Conservation (phyloP, 106 monocot species). For the Acanthochlamys bracteata region DNA sequence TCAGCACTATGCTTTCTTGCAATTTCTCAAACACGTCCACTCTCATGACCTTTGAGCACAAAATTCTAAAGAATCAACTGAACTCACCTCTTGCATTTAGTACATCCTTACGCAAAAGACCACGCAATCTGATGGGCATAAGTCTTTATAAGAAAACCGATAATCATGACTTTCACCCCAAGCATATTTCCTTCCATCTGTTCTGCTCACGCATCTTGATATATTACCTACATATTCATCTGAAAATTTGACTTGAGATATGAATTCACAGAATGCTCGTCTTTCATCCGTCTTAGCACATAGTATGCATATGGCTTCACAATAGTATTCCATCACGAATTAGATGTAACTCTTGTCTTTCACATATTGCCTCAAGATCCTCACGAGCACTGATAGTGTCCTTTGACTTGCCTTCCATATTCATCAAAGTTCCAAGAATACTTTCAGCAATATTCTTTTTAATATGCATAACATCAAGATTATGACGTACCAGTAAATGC, state of each 20-base stretch:
- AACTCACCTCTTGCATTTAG: background rate
- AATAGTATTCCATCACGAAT: background rate
- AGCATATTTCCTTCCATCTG: background rate
- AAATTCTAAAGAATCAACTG: slow-evolving; percentile 4
- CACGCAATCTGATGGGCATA: background rate
- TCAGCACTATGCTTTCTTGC: slow-evolving; percentile 4
- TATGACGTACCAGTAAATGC: slow-evolving; percentile 2
- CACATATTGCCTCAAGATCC: slow-evolving; percentile 4
- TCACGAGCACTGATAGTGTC: slow-evolving; percentile 1
- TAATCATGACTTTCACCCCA: slow-evolving; percentile 16
- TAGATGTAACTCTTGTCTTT: slow-evolving; percentile 3
- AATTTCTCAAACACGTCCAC: slow-evolving; percentile 4
- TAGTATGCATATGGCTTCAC: background rate
- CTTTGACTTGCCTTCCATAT: slow-evolving; percentile 8
- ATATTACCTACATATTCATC: background rate
- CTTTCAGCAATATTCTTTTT: slow-evolving; percentile 3
- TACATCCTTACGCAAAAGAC: background rate
- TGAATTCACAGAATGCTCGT: background rate
- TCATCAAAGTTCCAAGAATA: background rate
- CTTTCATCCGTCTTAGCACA: background rate
- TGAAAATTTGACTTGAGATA: background rate
- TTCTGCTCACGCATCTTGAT: background rate
- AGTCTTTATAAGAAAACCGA: slow-evolving; percentile 1
- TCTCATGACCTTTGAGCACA: slow-evolving; percentile 7
- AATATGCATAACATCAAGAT: slow-evolving; percentile 19